A percentile compares a stretch with the other conserved stretches of the same genome.
Evolutionary conservation across 805 yeast genomes (phyloP).

Genomic region (Candida tibetensis): DNA sequence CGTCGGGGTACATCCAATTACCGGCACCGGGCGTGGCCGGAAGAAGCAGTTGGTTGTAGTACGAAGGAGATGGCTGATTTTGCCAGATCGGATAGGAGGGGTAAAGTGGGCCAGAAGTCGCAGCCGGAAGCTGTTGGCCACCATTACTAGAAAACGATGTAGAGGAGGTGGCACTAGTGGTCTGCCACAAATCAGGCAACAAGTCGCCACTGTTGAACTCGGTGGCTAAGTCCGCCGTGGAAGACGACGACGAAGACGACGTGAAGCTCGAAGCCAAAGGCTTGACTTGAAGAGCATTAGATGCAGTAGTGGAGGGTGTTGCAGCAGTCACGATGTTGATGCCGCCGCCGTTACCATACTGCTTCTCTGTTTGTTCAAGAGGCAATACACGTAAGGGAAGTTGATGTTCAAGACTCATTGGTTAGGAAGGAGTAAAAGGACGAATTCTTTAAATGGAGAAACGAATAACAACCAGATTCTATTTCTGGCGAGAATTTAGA

Average conservation of each 20-base stretch:
- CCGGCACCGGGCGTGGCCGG: slow-evolving; percentile 21
- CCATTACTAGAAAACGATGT: slow-evolving; percentile 14
- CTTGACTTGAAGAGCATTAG: slow-evolving; percentile 1
- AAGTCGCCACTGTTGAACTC: slow-evolving; percentile 22
- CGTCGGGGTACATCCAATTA: slow-evolving; percentile 1
- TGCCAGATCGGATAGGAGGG: background rate
- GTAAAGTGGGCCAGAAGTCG: slow-evolving; percentile 1
- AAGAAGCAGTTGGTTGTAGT: slow-evolving; percentile 3
- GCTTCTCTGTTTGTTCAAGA: slow-evolving; percentile 5
- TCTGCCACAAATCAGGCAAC: slow-evolving; percentile 35
- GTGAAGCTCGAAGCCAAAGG: slow-evolving; percentile 10
- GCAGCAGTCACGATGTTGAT: background rate
- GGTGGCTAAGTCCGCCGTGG: slow-evolving; percentile 7
- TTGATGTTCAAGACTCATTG: slow-evolving; percentile 3
- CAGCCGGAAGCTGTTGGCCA: background rate
- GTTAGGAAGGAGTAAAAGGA: too few species aligned
- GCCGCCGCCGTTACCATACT: background rate
- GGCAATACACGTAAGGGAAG: slow-evolving; percentile 8
- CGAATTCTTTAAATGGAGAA: too few species aligned
- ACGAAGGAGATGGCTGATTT: background rate
- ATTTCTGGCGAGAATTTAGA: too few species aligned
- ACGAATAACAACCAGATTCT: too few species aligned
- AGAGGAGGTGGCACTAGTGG: slow-evolving; percentile 11
- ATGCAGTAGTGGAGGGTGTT: slow-evolving; percentile 1
- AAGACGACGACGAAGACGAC: slow-evolving; percentile 10